These are phyloP conservation scores for Talaromyces borbonicus DNA, from an alignment of 495 filamentous ascomycete species.

Conservation along the genomic window DNA sequence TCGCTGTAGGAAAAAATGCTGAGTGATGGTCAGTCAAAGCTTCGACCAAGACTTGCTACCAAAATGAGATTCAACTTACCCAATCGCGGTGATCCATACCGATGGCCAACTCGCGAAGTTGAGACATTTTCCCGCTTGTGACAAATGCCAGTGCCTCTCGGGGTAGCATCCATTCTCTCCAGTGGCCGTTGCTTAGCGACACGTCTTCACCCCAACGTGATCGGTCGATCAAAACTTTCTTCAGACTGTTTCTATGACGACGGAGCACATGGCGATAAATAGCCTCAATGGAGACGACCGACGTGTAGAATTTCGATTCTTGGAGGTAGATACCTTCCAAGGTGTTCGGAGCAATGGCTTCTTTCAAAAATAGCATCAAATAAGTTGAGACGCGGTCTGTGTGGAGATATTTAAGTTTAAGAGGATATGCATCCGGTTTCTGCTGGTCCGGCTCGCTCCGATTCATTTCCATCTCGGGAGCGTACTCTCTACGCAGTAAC, in stretches of 20 bases:
- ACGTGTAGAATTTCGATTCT: constrained; percentile 50
- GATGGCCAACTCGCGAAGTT: constrained; percentile 65
- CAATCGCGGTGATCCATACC: constrained; percentile 76
- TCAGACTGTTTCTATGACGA: constrained; percentile 62
- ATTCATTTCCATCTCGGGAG: constrained; percentile 35
- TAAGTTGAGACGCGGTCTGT: constrained; percentile 70
- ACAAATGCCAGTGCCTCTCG: constrained; percentile 68
- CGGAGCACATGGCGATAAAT: constrained; percentile 69
- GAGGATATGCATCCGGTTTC: constrained; percentile 45
- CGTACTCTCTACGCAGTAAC: constrained; percentile 60
- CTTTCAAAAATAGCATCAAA: constrained; percentile 74
- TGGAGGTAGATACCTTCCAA: constrained; percentile 80
- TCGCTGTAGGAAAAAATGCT: constrained; percentile 84
- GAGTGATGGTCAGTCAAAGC: constrained; percentile 1
- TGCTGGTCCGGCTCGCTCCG: constrained; percentile 8
- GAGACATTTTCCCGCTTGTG: constrained; percentile 72
- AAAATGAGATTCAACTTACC: constrained; percentile 48
- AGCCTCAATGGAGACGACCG: constrained; percentile 55
- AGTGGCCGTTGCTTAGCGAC: constrained; percentile 23
- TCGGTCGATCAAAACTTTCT: constrained; percentile 71
- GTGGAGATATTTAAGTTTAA: constrained; percentile 72
- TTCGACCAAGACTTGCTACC: constrained; percentile 18
- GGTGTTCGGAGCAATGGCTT: constrained; percentile 75
- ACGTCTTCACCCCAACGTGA: constrained; percentile 36
- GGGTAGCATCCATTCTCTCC: constrained; percentile 68